Conservation (phyloP, 2,329 filamentous ascomycete genomes). For the Fusarium sp. region DNA sequence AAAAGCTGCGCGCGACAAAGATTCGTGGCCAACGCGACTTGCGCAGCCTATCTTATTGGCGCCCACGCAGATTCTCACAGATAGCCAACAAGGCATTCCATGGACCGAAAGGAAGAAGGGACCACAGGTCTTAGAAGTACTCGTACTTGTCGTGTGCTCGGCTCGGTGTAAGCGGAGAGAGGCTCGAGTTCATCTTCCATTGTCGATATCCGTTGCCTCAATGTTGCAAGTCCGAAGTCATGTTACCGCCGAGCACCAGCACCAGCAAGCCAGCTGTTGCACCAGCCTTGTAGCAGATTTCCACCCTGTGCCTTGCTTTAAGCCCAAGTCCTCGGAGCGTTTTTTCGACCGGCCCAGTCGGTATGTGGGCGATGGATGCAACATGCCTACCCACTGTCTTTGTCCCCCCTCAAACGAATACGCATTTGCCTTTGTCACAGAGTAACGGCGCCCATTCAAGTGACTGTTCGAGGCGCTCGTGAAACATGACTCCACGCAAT, state of each 20-base stretch:
- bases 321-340: constrained; percentile 4
- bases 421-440: constrained; percentile 5
- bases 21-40: constrained; percentile 11
- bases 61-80: constrained; percentile 29
- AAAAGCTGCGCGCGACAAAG: constrained; percentile 7
- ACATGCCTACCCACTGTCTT: constrained; percentile 12
- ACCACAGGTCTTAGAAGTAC: constrained; percentile 1
- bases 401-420: constrained; percentile 15
- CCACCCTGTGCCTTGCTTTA: constrained; percentile 8
- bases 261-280: background rate
- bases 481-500: constrained; percentile 42
- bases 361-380: constrained; percentile 24
- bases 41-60: constrained; percentile 24
- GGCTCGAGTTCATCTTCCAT: background rate
- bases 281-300: background rate
- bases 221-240: constrained; percentile 8
- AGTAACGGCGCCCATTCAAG: constrained; percentile 17
- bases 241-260: background rate
- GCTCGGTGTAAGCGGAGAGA: constrained; percentile 14
- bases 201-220: background rate
- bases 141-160: constrained; percentile 1
- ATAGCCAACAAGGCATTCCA: constrained; percentile 23
- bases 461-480: constrained; percentile 31
- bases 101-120: constrained; percentile 18
- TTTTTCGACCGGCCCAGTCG: background rate